Base-by-base conservation (phyloP, 2,329 filamentous ascomycete species). In the Penicillium sp. region DNA sequence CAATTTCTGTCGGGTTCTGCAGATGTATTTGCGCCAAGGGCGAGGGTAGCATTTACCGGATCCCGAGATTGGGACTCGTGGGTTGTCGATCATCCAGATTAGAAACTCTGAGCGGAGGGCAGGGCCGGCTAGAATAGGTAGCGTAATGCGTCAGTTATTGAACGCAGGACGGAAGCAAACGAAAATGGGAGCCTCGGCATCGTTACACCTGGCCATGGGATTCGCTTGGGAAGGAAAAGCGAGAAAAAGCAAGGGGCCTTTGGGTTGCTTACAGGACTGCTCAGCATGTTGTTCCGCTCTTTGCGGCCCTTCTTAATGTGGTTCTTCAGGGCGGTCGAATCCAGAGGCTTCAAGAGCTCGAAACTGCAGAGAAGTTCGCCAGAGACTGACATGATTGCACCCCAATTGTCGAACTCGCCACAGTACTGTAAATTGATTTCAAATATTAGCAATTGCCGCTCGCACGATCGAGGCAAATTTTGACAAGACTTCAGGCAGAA, bases 391-490 rank as follows among this genome's bases (percentile, higher is more conserved):
- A 99, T 99, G 67, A 98, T 93, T 14, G 95, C 95, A 20, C 95
- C 95, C 92, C 95, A 98, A 65, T 99, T 99, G 75, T 99, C 95
- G 67, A 99, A 99, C 76, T 99, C 95, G 67, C 95, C 95, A 71
- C 95, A 99, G 73, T 99, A 98, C 91, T 96, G 39, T n/a, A 42
- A 48, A 58, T 22, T 17, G 11, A 35, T 52, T 59, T 47, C 25
- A 59, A 69, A 67, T 66, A 75, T 73, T 65, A 70, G 49, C 31
- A 34, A 53, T 31, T 2, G 15, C 7, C 38, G 17, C 42, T 22
- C n/a, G 34, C 22, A 52, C 15, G 35, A 31, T 12, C 28, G 15
- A 38, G n/a, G 10, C n/a, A 12, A n/a, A 15, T n/a, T 34, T 17
- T 20, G 5, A 43, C 12, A 4, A 31, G 5, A 35, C 22, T 7